Base-by-base conservation (phyloP, 352 stramenopile genomes). In the Pythium oligandrum region DNA sequence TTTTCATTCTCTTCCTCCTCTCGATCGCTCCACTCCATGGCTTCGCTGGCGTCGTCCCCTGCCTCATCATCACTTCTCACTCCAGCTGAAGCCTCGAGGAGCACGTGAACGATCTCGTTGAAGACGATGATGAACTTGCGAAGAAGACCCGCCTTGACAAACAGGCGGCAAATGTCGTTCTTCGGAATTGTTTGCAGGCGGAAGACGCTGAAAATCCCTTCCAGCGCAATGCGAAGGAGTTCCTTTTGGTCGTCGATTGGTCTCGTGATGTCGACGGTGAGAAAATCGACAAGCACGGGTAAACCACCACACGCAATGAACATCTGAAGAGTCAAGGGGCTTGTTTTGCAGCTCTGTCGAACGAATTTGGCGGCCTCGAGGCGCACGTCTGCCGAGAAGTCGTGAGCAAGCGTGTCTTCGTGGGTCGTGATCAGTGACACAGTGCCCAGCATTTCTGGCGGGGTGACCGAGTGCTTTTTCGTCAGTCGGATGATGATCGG, bases 111-210 rank as follows among this genome's bases (percentile, higher is more conserved):
- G 44, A 95, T 86, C 34, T 88, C 82, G 26, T 85, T 83, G 61
- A 96, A 96, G 0, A 96, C 83, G 1, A 81, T 59, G 39, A 96
- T 75, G 43, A 97, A 93, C 66, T 94, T 91, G 34, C 78, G 77
- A 6, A 98, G 68, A 7, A 98, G 60, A 0, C 90, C 90, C 0
- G 93, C 81, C 59, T 97, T 97, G 4, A 97, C 86, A 61, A 98
- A 97, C n/a, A 98, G 75, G 8, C 90, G 82, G 57, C 90, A 98
- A 58, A 97, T 97, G 51, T 98, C 91, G 61, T 96, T 95, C 52
- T 96, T 96, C 3, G 84, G 85, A 44, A 96, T 96, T 1, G 88
- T 94, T 59, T 96, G 90, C 3, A 97, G 75, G 6, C 81, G 75
- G 57, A 97, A 98, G 4, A 97, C 86, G 50, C 86, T 88, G 50